A percentile compares a stretch with the other conserved stretches of the same genome.
These are phyloP conservation scores for Limonium bicolor DNA, from an alignment of 148 eudicot genomes.

Conservation along the genomic window DNA sequence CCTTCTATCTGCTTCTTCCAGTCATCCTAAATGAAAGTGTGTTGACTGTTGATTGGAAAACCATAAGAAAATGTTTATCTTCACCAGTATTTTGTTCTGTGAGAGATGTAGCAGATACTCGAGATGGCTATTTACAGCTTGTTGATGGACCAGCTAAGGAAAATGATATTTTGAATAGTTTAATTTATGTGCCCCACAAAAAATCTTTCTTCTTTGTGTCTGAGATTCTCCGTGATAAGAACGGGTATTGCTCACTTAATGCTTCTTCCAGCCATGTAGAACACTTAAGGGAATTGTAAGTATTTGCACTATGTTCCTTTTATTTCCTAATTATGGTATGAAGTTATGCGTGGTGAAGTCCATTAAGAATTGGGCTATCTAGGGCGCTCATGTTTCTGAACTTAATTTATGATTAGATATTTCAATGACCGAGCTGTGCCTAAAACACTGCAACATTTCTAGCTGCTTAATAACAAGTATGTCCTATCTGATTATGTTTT, in stretches of 20 bases:
- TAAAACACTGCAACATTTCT: no score
- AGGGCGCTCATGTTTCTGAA: no score
- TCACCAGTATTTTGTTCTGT: conserved; percentile 54
- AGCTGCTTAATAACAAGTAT: no score
- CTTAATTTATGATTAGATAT: no score
- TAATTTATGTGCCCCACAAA: conserved; percentile 76
- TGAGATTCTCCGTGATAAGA: conserved; percentile 37
- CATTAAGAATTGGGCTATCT: no score
- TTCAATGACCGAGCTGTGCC: no score
- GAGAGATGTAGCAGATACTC: conserved; percentile 8
- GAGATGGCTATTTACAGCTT: conserved; percentile 34
- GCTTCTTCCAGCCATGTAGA: conserved; percentile 34
- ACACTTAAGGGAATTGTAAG: no score
- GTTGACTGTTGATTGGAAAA: conserved; percentile 61
- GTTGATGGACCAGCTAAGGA: conserved; percentile 50
- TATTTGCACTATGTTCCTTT: no score
- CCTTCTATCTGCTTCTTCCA: conserved; percentile 74
- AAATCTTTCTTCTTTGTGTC: conserved; percentile 71
- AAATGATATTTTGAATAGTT: conserved; percentile 50
- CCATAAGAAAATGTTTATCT: conserved; percentile 63
- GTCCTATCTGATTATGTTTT: no score
- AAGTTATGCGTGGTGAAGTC: no score
- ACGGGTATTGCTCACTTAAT: conserved; percentile 35
- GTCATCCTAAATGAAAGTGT: conserved; percentile 19
- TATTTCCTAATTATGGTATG: no score